Base-by-base conservation (phyloP, 257 asterid genomes). In the Voacanga thouarsii region DNA sequence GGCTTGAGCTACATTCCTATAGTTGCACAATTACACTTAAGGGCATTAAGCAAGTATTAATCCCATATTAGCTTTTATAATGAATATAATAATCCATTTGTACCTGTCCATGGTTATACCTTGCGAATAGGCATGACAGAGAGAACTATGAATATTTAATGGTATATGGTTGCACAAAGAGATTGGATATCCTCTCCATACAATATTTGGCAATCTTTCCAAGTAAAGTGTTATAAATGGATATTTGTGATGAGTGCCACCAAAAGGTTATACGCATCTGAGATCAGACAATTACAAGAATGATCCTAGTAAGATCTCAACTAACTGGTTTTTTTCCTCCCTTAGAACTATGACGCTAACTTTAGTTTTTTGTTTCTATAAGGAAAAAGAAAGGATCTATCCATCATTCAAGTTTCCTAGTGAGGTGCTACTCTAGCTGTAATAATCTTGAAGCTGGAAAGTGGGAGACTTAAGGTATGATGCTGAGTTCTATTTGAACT, bases 351-450 rank as follows among this genome's bases (percentile, higher is more conserved):
- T 1, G 21, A 43, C 10, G 43, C 76, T 78, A 49, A 78, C 76
- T 70, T 24, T 51, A 23, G 6, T 60, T 30, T 7, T 56, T 47
- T 72, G 55, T 65, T 76, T 39, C 21, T 16, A 28, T 68, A 3
- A 74, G n/a, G 79, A 84, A 84, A 72, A 55, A 67, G 68, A 82
- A 10, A 45, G 82, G 81, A 67, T 23, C 6, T 63, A 78, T 84
- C 77, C 87, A 84, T 33, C 87, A 84, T 49, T 81, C 85, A 37
- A 81, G 87, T 44, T 84, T 84, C 69, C 81, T 84, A 24, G 83
- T 85, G 85, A 71, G 87, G 79, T 44, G 80, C 85, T 18, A 77
- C 84, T 65, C 72, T 79, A 72, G 83, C 88, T 11, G 84, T 85
- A 47, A 84, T 85, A 67, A 80, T 82, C 73, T 84, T 61, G 72